Evolutionary conservation across 1,284 basidiomycete genomes (phyloP).

Genomic region (Ustilago xerochloae): DNA sequence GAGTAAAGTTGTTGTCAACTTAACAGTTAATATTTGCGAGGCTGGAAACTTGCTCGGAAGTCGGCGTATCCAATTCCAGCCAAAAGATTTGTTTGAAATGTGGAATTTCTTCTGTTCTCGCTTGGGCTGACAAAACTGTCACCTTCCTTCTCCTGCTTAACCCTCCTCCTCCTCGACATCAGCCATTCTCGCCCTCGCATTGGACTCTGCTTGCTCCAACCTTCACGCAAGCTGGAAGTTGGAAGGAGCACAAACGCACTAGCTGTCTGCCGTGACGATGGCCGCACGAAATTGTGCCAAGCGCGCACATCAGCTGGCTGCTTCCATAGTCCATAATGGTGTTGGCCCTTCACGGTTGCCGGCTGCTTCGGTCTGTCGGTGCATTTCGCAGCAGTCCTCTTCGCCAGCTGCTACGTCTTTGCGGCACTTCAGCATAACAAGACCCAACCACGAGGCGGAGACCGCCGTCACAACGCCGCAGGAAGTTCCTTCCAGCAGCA

Average conservation of each 20-base stretch:
- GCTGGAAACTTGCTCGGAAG: conserved; percentile 6
- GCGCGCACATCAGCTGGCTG: conserved; percentile 32
- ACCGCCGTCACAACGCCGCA: background rate
- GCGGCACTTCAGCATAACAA: conserved; percentile 12
- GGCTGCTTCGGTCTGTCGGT: conserved; percentile 8
- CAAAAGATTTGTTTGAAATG: background rate
- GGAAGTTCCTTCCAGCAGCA: background rate
- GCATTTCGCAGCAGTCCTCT: background rate
- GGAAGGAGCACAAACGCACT: background rate
- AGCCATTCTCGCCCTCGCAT: background rate
- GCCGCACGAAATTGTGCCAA: conserved; percentile 23
- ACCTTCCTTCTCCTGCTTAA: conserved; percentile 2
- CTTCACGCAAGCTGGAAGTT: background rate
- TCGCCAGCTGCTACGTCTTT: background rate
- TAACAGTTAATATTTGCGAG: background rate
- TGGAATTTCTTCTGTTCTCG: conserved; percentile 3
- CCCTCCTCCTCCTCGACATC: background rate
- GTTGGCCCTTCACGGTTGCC: conserved; percentile 34
- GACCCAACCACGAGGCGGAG: background rate
- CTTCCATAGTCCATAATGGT: conserved; percentile 17
- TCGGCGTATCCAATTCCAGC: conserved; percentile 14
- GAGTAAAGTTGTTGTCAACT: background rate
- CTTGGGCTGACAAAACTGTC: background rate
- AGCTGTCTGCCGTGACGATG: conserved; percentile 7
- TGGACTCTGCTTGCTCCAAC: background rate